Evolutionary conservation across 306 rosid species (phyloP).

Genomic region (Cyamopsis tetragonoloba): DNA sequence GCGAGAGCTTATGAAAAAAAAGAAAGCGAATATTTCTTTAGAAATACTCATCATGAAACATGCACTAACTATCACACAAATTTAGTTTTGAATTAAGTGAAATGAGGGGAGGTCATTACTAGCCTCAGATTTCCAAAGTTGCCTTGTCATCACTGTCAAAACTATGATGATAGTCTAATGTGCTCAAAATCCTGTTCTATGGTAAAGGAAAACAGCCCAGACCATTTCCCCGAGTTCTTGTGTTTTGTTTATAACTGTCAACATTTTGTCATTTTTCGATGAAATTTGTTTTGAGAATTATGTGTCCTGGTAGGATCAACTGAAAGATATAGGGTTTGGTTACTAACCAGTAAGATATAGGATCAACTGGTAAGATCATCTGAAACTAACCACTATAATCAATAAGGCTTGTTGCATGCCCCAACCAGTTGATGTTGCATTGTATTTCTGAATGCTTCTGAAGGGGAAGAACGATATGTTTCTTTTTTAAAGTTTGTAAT

Average conservation of each 20-base stretch:
- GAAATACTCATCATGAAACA: too few species aligned
- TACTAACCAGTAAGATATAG: too few species aligned
- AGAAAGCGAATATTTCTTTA: too few species aligned
- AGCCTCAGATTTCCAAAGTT: constrained; percentile 4
- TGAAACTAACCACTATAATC: not conserved
- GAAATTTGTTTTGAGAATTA: not conserved
- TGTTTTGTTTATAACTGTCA: not conserved
- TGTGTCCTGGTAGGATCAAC: not conserved
- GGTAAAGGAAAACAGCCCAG: not conserved
- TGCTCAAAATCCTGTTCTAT: not conserved
- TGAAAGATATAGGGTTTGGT: constrained; percentile 2
- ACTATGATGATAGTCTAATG: not conserved
- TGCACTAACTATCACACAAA: not conserved
- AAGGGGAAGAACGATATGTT: not conserved
- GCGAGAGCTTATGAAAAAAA: too few species aligned
- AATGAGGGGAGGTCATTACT: constrained; percentile 9
- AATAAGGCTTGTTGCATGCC: not conserved
- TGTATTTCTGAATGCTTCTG: constrained; percentile 17
- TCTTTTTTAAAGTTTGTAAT: not conserved
- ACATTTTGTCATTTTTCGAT: not conserved
- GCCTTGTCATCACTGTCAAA: not conserved
- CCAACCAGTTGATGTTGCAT: not conserved
- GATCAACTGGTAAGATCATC: not conserved
- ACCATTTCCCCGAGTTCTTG: not conserved
- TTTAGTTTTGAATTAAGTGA: constrained; percentile 13